These are phyloP conservation scores for Rhodotorula taiwanensis DNA, from an alignment of 768 basidiomycete genomes.

Conservation along the genomic window DNA sequence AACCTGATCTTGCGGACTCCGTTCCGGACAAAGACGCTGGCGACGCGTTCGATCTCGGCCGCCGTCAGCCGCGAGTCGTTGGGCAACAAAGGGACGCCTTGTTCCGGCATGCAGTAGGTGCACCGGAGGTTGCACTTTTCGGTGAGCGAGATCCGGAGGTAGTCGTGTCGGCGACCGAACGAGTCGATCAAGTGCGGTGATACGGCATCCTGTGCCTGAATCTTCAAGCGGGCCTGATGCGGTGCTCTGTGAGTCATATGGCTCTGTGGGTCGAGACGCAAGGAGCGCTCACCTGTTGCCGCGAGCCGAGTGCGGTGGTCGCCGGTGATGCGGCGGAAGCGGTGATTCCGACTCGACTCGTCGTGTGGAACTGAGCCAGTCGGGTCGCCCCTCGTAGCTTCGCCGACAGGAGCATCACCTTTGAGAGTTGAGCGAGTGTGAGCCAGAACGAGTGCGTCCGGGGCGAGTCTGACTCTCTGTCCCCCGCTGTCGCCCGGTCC, in stretches of 20 bases:
- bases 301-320: too few species aligned
- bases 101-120: conserved; percentile 88
- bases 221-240: conserved; percentile 6
- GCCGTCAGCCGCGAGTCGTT: conserved; percentile 62
- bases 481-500: too few species aligned
- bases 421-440: too few species aligned
- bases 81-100: conserved; percentile 70
- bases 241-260: not conserved
- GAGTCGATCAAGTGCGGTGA: conserved; percentile 35
- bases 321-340: too few species aligned
- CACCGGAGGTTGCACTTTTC: conserved; percentile 84
- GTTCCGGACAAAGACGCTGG: conserved; percentile 66
- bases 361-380: too few species aligned
- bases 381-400: too few species aligned
- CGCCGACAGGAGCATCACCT: too few species aligned
- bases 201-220: not conserved
- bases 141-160: conserved; percentile 79
- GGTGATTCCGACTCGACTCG: too few species aligned
- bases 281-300: not conserved
- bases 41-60: conserved; percentile 66
- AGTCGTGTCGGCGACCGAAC: conserved; percentile 55
- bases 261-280: too few species aligned
- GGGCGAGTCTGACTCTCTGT: too few species aligned
- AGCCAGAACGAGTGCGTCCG: too few species aligned
- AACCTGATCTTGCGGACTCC: conserved; percentile 82